Evolutionary conservation across 2,329 filamentous ascomycete species (phyloP).

Genomic region (Talaromyces sp.): DNA sequence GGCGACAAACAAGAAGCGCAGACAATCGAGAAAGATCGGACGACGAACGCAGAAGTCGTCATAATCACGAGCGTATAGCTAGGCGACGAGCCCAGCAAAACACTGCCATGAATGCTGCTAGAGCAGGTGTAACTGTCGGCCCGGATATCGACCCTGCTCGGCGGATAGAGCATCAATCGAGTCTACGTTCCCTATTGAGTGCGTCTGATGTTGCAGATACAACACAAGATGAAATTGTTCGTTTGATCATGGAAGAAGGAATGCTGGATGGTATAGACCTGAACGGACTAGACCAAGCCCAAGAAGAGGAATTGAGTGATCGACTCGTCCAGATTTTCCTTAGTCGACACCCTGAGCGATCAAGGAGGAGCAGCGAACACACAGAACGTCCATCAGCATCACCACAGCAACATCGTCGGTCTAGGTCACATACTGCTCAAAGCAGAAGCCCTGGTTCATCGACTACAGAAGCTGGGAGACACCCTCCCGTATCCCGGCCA

Average conservation of each 20-base stretch:
- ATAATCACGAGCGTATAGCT: conserved; percentile 26
- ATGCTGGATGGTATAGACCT: conserved; percentile 82
- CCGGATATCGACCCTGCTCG: conserved; percentile 37
- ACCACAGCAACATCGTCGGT: conserved; percentile 24
- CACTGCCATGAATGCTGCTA: conserved; percentile 13
- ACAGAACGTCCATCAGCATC: conserved; percentile 19
- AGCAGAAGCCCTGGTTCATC: conserved; percentile 15
- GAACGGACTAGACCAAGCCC: conserved; percentile 73
- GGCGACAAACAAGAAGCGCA: conserved; percentile 27
- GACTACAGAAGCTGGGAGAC: conserved; percentile 16
- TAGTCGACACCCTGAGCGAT: conserved; percentile 56
- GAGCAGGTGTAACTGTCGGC: conserved; percentile 19
- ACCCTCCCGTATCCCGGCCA: conserved; percentile 25
- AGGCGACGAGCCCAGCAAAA: conserved; percentile 22
- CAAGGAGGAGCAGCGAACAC: conserved; percentile 31
- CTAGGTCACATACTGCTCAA: conserved; percentile 26
- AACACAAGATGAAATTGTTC: conserved; percentile 80
- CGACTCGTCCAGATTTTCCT: conserved; percentile 85
- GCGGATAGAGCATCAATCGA: conserved; percentile 82
- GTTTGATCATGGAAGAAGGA: conserved; percentile 83
- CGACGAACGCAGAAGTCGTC: conserved; percentile 32
- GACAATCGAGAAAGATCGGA: conserved; percentile 34
- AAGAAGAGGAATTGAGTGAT: conserved; percentile 85
- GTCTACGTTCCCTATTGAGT: conserved; percentile 76
- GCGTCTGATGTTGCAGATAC: conserved; percentile 64